Evolutionary conservation across 1,139 yeast species (phyloP), one percentile per base, ranked within the genome.

Genomic region (Debaryomycetaceae sp.): DNA sequence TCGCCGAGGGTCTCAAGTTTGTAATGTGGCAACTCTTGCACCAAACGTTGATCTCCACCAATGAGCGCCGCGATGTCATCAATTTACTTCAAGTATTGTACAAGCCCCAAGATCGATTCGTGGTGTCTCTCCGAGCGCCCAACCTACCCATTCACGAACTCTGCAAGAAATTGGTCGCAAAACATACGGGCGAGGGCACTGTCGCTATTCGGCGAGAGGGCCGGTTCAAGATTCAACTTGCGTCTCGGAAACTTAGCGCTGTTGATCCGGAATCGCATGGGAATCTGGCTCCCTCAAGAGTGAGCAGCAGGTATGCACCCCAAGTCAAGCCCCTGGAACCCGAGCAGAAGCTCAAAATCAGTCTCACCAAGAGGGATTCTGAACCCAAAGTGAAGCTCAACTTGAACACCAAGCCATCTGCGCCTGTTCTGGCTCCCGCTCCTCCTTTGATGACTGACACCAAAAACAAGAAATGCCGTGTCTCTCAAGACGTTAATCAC

Each of bases 11-110:
- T 0, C 56, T 90, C 24, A 67, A 67, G 32, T 44, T 49, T 5
- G 65, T 68, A 6, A 44, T 90, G 5, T 86, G 96, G 95, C 62
- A 65, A 28, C 63, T 77, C n/a, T 47, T 85, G 11, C 81, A 76
- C 40, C 61, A 73, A 7, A 74, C 83, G 1, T 49, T 72, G 19
- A 37, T 79, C 13, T 68, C 80, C 13, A 54, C 82, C 2, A 56
- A 69, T 27, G 77, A 75, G 27, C 72, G 78, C 37, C 64, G 90
- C 35, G 55, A 67, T 24, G 46, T 90, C 12, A 76, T 82, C 39
- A 81, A 74, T 34, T 48, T 82, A 3, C 62, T 82, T 33, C 73
- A 73, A 30, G 66, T 87, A 5, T 53, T 90, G 24, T 82, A 73
- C 44, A 69, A 69, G 25, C 73, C 85, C n/a, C 53, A 60, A 22